These are phyloP conservation scores for Turritis glabra DNA, from an alignment of 345 rosid genomes.

Conservation along the genomic window DNA sequence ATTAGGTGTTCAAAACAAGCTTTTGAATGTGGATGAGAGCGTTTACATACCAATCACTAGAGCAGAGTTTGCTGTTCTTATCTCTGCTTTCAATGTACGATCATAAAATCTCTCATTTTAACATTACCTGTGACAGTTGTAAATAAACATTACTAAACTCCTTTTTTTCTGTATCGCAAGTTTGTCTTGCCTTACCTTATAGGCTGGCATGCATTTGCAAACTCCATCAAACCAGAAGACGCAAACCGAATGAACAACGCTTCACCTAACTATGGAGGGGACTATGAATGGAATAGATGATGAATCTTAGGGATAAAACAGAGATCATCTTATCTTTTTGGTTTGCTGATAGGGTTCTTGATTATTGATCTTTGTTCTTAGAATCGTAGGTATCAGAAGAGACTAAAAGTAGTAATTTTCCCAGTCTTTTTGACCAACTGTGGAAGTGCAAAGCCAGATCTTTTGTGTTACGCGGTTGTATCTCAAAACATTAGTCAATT, in stretches of 20 bases:
- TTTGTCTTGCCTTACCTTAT: constrained; percentile 74
- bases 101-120: not conserved
- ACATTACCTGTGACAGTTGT: not conserved
- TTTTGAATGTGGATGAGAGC: constrained; percentile 72
- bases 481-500: constrained; percentile 13
- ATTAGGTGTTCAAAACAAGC: constrained; percentile 86
- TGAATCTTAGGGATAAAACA: constrained; percentile 1
- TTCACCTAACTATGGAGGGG: constrained; percentile 71
- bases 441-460: constrained; percentile 2
- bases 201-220: constrained; percentile 84
- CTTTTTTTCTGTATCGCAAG: constrained; percentile 45
- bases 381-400: constrained; percentile 1
- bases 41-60: constrained; percentile 79
- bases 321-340: not conserved
- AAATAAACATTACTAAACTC: not conserved
- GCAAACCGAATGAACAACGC: constrained; percentile 45
- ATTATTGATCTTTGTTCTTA: constrained; percentile 1
- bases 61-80: constrained; percentile 80
- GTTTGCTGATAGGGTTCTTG: not conserved
- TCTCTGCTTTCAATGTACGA: constrained; percentile 75
- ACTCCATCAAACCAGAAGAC: constrained; percentile 59
- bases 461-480: not conserved
- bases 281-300: constrained; percentile 77
- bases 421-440: not conserved
- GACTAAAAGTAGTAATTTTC: not conserved